These are phyloP conservation scores for Rhizopogon vinicolor DNA, from an alignment of 768 basidiomycete species.

Conservation along the genomic window DNA sequence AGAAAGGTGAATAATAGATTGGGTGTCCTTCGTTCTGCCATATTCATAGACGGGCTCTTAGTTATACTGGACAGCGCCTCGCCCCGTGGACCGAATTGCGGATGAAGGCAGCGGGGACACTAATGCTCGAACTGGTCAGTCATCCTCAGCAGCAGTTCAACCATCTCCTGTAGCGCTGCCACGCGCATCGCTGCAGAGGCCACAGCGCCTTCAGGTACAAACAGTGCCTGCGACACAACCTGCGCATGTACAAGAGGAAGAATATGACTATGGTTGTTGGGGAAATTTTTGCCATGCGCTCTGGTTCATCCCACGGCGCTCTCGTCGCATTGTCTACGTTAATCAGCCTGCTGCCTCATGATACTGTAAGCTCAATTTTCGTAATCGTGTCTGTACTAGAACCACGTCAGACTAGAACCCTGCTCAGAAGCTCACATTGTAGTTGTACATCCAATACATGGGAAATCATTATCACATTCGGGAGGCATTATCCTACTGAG, in stretches of 20 bases:
- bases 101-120: not conserved
- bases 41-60: not conserved
- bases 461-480: too few relatives aligned
- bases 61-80: not conserved
- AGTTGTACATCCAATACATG: too few relatives aligned
- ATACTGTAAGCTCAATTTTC: too few relatives aligned
- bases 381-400: too few relatives aligned
- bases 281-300: not conserved
- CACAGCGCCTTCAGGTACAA: too few relatives aligned
- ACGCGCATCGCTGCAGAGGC: not conserved
- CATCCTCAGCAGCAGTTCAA: not conserved
- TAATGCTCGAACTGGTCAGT: not conserved
- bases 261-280: not conserved
- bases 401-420: too few relatives aligned
- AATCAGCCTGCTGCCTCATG: not conserved
- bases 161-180: not conserved
- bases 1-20: not conserved
- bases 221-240: too few relatives aligned
- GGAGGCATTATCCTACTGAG: too few relatives aligned
- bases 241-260: not conserved
- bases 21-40: too few relatives aligned
- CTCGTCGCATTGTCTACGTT: not conserved
- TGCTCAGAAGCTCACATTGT: too few relatives aligned
- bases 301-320: not conserved
- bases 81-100: too few relatives aligned